Evolutionary conservation across 345 rosid genomes (phyloP), one percentile per base, ranked within the genome.

Genomic region (Turnera subulata): DNA sequence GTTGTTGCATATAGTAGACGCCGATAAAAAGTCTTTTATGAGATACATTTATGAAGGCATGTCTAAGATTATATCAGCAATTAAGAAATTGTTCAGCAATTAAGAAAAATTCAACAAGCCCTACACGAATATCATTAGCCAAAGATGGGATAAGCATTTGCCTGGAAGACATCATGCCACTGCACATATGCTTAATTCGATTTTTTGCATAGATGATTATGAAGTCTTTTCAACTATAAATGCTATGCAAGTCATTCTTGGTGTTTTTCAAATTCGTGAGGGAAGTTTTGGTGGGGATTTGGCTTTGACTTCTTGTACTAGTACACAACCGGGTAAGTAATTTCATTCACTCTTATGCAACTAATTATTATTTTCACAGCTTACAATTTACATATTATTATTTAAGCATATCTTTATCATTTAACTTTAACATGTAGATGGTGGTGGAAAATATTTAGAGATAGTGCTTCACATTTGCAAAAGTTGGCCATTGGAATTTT

Each of bases 71-170:
- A 4, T 0, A 19, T 10, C 6, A 3, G 52, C n/a, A 10, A 38
- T 53, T 16, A 35, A 53, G 25, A 20, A 53, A 11, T 32, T 37
- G 23, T 53, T 53, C n/a, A 21, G 12, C 8, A 44, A 58, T 11
- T 20, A 44, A 11, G 22, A 18, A 5, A 20, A 13, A 4, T 9
- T 20, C 26, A 17, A 58, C 17, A 11, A 16, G 24, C 23, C 24
- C 17, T 54, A 33, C 13, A 18, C 18, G 24, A 3, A 20, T 18
- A 35, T 54, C n/a, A 17, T 37, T 35, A 24, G 35, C 1, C 1
- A 37, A 8, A 19, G 46, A 33, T 54, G 24, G 58, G 45, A 54
- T 22, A 54, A 37, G 21, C 44, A 54, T 37, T 19, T 54, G 23
- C 35, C 8, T 11, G 2, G n/a, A 5, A 35, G 20, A 14, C 22